Evolutionary conservation across 306 rosid species (phyloP).

Genomic region (Vicia sativa): DNA sequence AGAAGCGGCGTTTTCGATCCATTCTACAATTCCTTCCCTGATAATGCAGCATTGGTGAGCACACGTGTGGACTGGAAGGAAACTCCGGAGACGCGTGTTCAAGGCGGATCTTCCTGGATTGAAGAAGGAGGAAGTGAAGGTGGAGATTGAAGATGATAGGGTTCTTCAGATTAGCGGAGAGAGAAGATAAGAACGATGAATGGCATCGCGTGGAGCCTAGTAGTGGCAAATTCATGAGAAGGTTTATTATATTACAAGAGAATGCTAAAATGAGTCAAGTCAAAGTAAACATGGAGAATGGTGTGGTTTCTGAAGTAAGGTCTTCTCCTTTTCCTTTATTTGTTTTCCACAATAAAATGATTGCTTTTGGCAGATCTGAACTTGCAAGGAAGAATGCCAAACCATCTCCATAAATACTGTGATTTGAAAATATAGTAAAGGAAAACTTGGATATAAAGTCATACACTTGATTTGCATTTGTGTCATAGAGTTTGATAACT

Average conservation of each 20-base stretch:
- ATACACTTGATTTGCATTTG: background rate
- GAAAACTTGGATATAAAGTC: conserved; percentile 8
- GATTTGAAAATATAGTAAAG: conserved; percentile 13
- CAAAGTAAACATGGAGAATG: background rate
- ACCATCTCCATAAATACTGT: conserved; percentile 7
- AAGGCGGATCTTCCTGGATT: background rate
- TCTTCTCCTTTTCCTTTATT: background rate
- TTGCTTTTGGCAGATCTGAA: background rate
- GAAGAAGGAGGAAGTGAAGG: conserved; percentile 1
- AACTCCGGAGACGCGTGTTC: background rate
- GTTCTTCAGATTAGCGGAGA: conserved; percentile 2
- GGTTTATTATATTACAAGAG: background rate
- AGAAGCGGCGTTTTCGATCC: too few species aligned
- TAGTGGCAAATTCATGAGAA: background rate
- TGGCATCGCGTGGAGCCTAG: conserved; percentile 10
- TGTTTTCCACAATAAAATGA: background rate
- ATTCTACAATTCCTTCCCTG: background rate
- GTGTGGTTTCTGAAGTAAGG: background rate
- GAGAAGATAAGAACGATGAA: conserved; percentile 1
- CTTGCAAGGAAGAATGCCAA: conserved; percentile 23
- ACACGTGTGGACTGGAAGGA: conserved; percentile 18
- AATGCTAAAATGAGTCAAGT: conserved; percentile 6
- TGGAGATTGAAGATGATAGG: background rate
- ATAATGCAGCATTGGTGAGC: background rate
- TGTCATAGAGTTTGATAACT: background rate